Evolutionary conservation across 768 basidiomycete genomes (phyloP).

Genomic region (Mycena maculata): DNA sequence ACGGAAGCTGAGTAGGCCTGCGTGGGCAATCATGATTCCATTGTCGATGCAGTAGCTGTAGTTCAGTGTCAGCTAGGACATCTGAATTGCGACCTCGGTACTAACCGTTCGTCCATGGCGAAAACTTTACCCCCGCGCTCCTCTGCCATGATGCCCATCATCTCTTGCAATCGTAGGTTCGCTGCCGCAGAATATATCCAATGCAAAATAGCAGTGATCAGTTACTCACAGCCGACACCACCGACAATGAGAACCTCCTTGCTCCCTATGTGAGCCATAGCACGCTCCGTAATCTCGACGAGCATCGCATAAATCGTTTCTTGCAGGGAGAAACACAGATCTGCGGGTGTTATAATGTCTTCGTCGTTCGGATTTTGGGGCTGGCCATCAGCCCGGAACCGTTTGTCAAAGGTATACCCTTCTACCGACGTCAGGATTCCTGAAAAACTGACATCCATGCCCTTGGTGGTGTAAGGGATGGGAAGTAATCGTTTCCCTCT

Average conservation of each 20-base stretch:
- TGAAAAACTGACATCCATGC: conserved; percentile 98
- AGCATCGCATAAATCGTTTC: conserved; percentile 98
- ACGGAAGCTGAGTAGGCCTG: conserved; percentile 89
- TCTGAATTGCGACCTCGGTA: not conserved
- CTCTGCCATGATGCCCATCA: conserved; percentile 98
- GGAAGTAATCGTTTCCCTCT: conserved; percentile 88
- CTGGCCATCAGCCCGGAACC: conserved; percentile 68
- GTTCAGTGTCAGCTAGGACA: not conserved
- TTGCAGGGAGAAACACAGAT: conserved; percentile 96
- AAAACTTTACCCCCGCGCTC: conserved; percentile 92
- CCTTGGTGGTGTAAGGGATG: conserved; percentile 96
- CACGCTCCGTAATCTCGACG: conserved; percentile 98
- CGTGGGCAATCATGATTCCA: conserved; percentile 99
- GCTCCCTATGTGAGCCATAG: conserved; percentile 98
- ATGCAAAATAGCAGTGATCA: not conserved
- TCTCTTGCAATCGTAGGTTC: conserved; percentile 93
- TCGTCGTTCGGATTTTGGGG: conserved; percentile 56
- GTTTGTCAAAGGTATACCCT: conserved; percentile 87
- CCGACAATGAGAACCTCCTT: conserved; percentile 97
- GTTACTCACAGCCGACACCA: conserved; percentile 94
- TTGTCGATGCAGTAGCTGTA: conserved; percentile 97
- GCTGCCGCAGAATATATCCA: conserved; percentile 56
- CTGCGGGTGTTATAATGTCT: conserved; percentile 92
- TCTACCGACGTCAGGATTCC: conserved; percentile 92
- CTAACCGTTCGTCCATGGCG: conserved; percentile 94